Base-by-base conservation (phyloP, 306 rosid genomes). In the Vigna nakashimae region DNA sequence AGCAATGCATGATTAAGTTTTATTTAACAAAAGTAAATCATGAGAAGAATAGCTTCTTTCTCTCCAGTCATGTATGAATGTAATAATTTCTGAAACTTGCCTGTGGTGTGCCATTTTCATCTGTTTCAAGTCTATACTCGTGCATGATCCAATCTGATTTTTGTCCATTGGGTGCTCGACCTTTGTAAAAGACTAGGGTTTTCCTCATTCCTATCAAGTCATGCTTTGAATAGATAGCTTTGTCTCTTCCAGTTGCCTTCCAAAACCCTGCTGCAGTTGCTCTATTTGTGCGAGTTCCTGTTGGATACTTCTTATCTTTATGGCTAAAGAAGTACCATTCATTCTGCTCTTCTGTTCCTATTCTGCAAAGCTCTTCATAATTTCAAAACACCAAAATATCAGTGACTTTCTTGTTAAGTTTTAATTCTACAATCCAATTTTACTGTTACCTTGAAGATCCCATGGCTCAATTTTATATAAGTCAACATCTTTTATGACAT, bases 81-180 rank as follows among this genome's bases (percentile, higher is more conserved):
- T 30, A 30, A 30, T 30, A 30, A 30, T 11, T 4, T 10, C 17
- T 8, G 69, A 64, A 1, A 76, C 92, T 90, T 85, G 78, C 98
- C 94, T 94, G 97, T 3, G 98, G 87, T 58, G 96, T 30, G 7
- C 86, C 98, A 81, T 94, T 94, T 86, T 91, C 98, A 84, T 91
- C 91, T 0, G 94, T 89, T 88, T 94, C 94, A 66, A 94, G 98
- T 1, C 98, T 85, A 74, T 94, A 94, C 46, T 94, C 98, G 45
- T 94, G 98, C 98, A 94, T 94, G n/a, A 94, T 94, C 98, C 98
- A 94, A 80, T 94, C 98, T 0, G 98, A 94, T 24, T 94, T 94
- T 79, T 91, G 98, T 11, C 98, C 98, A 84, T 94, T 94, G 0
- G 98, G 98, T 17, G 98, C 98, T 79, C 98, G 79, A 18, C 98